Conservation (phyloP, 1,284 basidiomycete genomes). For the Pholiota adiposa region DNA sequence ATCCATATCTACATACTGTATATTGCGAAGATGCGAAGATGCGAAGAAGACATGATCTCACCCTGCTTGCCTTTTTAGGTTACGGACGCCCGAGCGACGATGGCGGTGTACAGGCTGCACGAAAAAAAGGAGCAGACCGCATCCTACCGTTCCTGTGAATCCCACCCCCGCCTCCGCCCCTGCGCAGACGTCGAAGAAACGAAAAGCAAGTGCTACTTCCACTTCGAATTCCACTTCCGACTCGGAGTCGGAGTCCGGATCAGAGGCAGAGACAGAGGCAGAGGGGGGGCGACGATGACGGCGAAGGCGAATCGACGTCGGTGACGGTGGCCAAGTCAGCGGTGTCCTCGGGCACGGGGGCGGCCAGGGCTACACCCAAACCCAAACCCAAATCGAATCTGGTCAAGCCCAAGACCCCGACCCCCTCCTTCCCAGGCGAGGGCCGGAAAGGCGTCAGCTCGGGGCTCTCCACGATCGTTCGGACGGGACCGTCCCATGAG, state of each 20-base stretch:
- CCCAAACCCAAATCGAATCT: slow-evolving; percentile 4
- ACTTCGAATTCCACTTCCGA: slow-evolving; percentile 20
- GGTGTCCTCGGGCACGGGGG: too few species aligned
- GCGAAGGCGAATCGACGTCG: slow-evolving; percentile 6
- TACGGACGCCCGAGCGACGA: slow-evolving; percentile 92
- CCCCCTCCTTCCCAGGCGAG: slow-evolving; percentile 48
- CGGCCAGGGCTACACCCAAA: too few species aligned
- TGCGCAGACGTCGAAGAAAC: slow-evolving; percentile 21
- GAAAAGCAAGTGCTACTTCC: too few species aligned
- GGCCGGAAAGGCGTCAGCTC: slow-evolving; percentile 73
- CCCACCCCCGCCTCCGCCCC: not conserved
- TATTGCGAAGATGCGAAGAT: too few species aligned
- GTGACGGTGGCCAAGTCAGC: not conserved
- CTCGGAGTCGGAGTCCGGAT: slow-evolving; percentile 30
- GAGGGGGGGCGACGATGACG: too few species aligned
- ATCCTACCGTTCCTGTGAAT: slow-evolving; percentile 4
- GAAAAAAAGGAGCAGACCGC: slow-evolving; percentile 49
- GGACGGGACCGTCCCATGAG: slow-evolving; percentile 2
- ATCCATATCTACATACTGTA: slow-evolving; percentile 14
- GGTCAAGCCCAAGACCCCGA: slow-evolving; percentile 2
- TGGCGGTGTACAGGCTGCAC: slow-evolving; percentile 91
- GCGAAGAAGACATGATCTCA: too few species aligned
- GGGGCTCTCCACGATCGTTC: slow-evolving; percentile 67
- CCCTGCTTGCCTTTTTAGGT: slow-evolving; percentile 67
- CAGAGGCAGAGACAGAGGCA: slow-evolving; percentile 13